Conservation (phyloP, 2,329 filamentous ascomycete genomes). For the Fusarium equiseti region DNA sequence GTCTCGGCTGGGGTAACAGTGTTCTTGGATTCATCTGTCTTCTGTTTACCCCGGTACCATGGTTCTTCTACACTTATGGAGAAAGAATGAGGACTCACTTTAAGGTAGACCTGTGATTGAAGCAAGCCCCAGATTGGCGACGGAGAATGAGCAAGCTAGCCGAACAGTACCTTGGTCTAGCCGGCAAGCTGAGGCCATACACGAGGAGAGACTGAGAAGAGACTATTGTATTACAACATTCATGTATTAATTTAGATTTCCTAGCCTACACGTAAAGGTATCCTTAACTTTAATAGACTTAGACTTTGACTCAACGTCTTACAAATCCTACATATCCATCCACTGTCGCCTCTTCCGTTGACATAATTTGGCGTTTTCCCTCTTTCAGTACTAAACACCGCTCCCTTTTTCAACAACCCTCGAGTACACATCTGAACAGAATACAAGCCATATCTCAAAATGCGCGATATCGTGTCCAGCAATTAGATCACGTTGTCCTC, state of each 20-base stretch:
- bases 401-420: neutral
- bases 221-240: neutral
- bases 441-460: too few relatives aligned
- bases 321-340: neutral
- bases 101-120: conserved; percentile 14
- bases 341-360: neutral
- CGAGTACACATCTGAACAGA: neutral
- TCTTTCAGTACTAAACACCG: too few relatives aligned
- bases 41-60: conserved; percentile 33
- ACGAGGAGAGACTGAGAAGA: neutral
- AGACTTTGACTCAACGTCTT: neutral
- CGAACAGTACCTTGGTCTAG: too few relatives aligned
- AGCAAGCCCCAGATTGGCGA: neutral
- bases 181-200: neutral
- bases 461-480: too few relatives aligned
- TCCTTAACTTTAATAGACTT: neutral
- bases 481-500: conserved; percentile 11
- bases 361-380: too few relatives aligned
- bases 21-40: conserved; percentile 31
- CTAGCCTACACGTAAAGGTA: neutral
- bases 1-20: conserved; percentile 37
- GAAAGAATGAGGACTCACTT: conserved; percentile 31
- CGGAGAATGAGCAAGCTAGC: too few relatives aligned
- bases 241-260: neutral
- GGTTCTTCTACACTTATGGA: conserved; percentile 32